phyloP scores from a whole-genome alignment of 2,329 filamentous ascomycete species.

The Fusarium ramigenum region DNA sequence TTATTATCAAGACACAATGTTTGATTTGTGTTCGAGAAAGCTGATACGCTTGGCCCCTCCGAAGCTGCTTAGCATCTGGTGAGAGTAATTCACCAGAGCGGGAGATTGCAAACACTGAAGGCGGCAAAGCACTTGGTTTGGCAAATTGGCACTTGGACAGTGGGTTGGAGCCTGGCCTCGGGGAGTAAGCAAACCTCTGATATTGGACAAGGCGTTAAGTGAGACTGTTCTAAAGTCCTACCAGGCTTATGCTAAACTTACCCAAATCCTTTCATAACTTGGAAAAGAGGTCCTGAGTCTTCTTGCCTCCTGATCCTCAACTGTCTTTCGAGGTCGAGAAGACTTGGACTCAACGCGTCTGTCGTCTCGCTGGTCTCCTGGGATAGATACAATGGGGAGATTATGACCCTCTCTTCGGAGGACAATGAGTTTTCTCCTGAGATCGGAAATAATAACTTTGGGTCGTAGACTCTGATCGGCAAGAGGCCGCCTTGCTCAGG shows the following conservation, averaged over 20 bases:
- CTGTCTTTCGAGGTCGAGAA: background rate
- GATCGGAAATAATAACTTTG: accelerated
- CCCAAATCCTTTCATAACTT: background rate
- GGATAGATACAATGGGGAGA: too few species aligned
- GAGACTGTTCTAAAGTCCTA: too few species aligned
- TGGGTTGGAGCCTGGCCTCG: background rate
- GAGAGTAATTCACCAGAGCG: background rate
- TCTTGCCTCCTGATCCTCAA: background rate
- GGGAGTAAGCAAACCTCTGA: background rate
- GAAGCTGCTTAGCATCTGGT: too few species aligned
- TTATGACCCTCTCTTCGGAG: too few species aligned
- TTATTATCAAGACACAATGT: background rate
- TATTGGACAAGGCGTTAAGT: too few species aligned
- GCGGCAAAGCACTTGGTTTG: background rate
- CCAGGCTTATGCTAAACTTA: background rate
- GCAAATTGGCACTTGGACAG: background rate
- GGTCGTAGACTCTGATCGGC: background rate
- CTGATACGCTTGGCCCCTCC: background rate
- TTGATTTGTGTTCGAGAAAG: too few species aligned
- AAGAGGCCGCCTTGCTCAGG: background rate
- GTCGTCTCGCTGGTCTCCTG: background rate
- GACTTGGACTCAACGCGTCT: background rate
- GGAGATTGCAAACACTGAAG: background rate
- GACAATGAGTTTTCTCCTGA: too few species aligned
- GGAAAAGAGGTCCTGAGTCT: accelerated